These are phyloP conservation scores for Zopfia rhizophila DNA, from an alignment of 2,329 filamentous ascomycete genomes.

Conservation along the genomic window DNA sequence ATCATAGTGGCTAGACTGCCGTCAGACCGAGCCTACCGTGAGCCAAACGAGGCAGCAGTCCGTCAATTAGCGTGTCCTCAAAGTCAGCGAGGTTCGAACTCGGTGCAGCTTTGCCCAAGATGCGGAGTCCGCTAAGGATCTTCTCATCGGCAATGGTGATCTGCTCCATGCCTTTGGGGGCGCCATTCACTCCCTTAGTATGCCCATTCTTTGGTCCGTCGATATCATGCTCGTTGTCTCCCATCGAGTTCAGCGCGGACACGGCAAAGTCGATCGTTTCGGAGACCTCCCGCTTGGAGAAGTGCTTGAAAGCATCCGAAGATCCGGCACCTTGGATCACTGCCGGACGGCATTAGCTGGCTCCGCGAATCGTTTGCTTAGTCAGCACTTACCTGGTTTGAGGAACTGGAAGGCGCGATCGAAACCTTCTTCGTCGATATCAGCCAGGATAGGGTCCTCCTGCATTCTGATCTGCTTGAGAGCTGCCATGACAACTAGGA, in stretches of 20 bases:
- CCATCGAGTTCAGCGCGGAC: conserved; percentile 23
- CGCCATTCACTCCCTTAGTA: not conserved
- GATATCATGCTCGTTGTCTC: conserved; percentile 6
- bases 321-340: conserved; percentile 42
- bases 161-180: not conserved
- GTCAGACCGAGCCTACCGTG: too few relatives aligned
- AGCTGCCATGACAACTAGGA: conserved; percentile 55
- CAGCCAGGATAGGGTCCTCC: conserved; percentile 54
- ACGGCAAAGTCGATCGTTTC: conserved; percentile 23
- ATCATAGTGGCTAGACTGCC: too few relatives aligned
- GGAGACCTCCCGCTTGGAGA: conserved; percentile 31
- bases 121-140: conserved; percentile 19
- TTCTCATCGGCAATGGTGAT: conserved; percentile 20
- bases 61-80: too few relatives aligned
- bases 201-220: not conserved
- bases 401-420: conserved; percentile 57
- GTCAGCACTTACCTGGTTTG: conserved; percentile 48
- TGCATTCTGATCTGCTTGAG: conserved; percentile 54
- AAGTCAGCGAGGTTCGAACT: not conserved
- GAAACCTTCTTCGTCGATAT: conserved; percentile 56
- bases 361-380: not conserved
- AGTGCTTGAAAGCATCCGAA: conserved; percentile 18
- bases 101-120: not conserved
- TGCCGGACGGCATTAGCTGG: conserved; percentile 6
- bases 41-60: too few relatives aligned